A percentile compares a stretch with the other conserved stretches of the same genome.
Conservation (phyloP, 495 filamentous ascomycete genomes). For the Opeltia flavorubescens region DNA sequence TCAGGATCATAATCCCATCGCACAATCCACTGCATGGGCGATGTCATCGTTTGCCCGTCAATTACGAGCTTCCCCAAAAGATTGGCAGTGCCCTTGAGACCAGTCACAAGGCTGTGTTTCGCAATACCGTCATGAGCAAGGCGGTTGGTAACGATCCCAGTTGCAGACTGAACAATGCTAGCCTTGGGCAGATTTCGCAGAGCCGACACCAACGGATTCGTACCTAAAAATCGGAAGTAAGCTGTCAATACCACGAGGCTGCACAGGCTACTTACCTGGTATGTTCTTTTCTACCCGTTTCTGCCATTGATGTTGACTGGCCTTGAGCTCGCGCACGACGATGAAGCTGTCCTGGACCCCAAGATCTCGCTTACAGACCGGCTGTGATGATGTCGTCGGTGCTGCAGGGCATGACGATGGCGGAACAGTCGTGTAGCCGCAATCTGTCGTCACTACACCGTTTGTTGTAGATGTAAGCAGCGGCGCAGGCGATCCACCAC, state of each 20-base stretch:
- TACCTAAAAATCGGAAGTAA: neutral
- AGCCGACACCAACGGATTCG: constrained; percentile 2
- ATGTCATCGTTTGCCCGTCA: neutral
- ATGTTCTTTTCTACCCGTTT: constrained; percentile 2
- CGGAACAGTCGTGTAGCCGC: too few relatives aligned
- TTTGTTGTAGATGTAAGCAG: too few relatives aligned
- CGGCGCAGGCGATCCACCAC: too few relatives aligned
- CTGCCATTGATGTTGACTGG: neutral
- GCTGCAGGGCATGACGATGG: too few relatives aligned
- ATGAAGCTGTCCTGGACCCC: neutral
- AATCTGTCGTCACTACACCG: too few relatives aligned
- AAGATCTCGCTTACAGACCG: constrained; percentile 2
- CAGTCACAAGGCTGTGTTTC: constrained; percentile 1
- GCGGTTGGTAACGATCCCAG: neutral
- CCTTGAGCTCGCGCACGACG: neutral
- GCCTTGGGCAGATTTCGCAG: neutral
- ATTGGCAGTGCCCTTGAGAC: neutral
- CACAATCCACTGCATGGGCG: constrained; percentile 2
- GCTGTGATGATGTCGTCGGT: too few relatives aligned
- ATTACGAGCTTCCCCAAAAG: constrained; percentile 1
- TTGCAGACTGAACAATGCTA: neutral
- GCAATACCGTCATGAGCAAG: neutral
- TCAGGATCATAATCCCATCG: constrained; percentile 1
- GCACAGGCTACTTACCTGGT: neutral
- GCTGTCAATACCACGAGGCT: neutral